A percentile compares a stretch with the other conserved stretches of the same genome.
These are phyloP conservation scores for Effrenium voratum DNA, from an alignment of 73 alveolate genomes.

Conservation along the genomic window DNA sequence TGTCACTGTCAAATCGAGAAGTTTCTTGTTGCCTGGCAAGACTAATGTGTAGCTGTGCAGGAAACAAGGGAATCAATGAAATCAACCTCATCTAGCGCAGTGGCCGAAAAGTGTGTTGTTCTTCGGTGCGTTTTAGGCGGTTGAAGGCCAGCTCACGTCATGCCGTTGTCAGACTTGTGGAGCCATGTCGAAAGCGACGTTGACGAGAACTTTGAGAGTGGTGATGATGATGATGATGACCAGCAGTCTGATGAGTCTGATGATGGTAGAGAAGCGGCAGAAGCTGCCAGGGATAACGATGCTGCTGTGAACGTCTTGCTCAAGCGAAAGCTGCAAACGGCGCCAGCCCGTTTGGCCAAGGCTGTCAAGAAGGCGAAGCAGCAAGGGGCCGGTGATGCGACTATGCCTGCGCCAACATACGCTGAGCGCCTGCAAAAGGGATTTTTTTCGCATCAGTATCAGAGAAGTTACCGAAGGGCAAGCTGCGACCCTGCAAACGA, in stretches of 20 bases:
- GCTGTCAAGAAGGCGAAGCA: background rate
- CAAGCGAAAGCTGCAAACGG: background rate
- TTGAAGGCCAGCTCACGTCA: background rate
- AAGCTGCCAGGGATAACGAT: background rate
- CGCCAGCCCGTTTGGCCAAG: background rate
- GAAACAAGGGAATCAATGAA: no score
- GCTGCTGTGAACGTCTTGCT: background rate
- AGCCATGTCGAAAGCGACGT: background rate
- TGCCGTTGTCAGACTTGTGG: constrained; percentile 40
- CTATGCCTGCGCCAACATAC: background rate
- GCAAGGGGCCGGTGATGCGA: no score
- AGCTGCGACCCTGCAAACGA: background rate
- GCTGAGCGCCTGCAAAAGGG: background rate
- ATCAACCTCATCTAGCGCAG: no score
- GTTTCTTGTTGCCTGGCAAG: no score
- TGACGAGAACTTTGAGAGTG: background rate
- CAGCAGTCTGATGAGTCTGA: background rate
- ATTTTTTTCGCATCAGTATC: background rate
- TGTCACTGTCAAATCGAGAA: no score
- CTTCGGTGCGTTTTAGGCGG: no score
- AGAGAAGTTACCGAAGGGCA: background rate
- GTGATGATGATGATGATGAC: background rate
- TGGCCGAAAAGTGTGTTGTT: no score
- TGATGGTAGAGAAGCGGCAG: background rate
- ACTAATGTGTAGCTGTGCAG: no score